Conservation (phyloP, 495 filamentous ascomycete genomes). For the Trichoderma erinaceum region DNA sequence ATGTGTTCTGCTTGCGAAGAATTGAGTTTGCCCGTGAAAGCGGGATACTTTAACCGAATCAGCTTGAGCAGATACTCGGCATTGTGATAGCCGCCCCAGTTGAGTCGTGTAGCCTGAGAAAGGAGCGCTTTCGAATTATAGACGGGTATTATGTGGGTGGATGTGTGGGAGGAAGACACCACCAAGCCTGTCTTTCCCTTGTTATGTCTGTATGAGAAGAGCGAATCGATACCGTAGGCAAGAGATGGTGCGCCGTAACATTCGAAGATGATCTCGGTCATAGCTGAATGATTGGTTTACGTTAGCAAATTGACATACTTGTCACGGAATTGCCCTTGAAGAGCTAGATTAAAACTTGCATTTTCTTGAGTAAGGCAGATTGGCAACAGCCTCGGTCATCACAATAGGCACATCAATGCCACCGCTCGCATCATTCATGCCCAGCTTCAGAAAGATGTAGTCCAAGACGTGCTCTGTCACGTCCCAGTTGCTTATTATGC, state of each 20-base stretch:
- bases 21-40: slow-evolving; percentile 76
- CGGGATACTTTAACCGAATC: slow-evolving; percentile 81
- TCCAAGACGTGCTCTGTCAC: slow-evolving; percentile 90
- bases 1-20: slow-evolving; percentile 79
- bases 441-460: slow-evolving; percentile 87
- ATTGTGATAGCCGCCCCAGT: slow-evolving; percentile 87
- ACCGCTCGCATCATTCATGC: slow-evolving; percentile 67
- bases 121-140: slow-evolving; percentile 77
- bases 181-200: slow-evolving; percentile 82
- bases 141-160: slow-evolving; percentile 94
- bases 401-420: slow-evolving; percentile 78
- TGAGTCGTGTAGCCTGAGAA: slow-evolving; percentile 76
- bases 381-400: slow-evolving; percentile 94
- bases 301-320: neutral
- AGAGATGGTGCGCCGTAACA: slow-evolving; percentile 84
- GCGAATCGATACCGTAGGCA: slow-evolving; percentile 88
- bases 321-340: neutral
- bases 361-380: slow-evolving; percentile 76
- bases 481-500: slow-evolving; percentile 95
- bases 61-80: slow-evolving; percentile 88
- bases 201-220: slow-evolving; percentile 93
- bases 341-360: slow-evolving; percentile 46
- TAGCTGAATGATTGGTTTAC: slow-evolving; percentile 48
- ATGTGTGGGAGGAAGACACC: slow-evolving; percentile 83
- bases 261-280: slow-evolving; percentile 96